Evolutionary conservation across 208 protist genomes (phyloP), one percentile per base, ranked within the genome.

Genomic region (Trypanosoma caninum): DNA sequence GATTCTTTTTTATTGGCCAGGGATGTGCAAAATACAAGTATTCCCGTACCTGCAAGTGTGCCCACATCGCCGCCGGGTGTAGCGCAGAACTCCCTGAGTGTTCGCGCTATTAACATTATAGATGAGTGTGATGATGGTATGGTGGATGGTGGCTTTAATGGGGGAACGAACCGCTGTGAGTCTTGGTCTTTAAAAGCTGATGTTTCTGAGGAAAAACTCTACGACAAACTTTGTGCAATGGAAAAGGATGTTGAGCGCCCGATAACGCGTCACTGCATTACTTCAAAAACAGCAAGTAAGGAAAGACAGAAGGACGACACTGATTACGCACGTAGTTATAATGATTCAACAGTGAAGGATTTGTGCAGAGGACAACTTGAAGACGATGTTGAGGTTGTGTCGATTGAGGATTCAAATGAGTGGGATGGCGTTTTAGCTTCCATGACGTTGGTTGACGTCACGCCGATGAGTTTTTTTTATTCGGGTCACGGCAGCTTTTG

Each of bases 361-460:
- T n/a, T n/a, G n/a, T n/a, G n/a, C n/a, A n/a, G n/a, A n/a, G n/a
- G n/a, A n/a, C n/a, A n/a, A n/a, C n/a, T n/a, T n/a, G n/a, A n/a
- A n/a, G 47, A 18, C 25, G 37, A 7, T 38, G 34, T 14, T 4
- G 25, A 35, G 2, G 33, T 6, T 8, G 13, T 51, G 6, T 9
- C 9, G 8, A 28, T 67, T 30, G 61, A 67, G 28, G 41, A 59
- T 7, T 16, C 41, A 3, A 56, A 46, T 28, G 51, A 53, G 5
- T 67, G 61, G 61, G 42, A 67, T 35, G 25, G 11, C 23, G 27
- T 59, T 1, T 44, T 67, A 23, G 14, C 2, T 6, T 14, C 51
- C 20, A 67, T 67, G 61, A 18, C 40, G 8, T 27, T 46, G 10
- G 18, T 59, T 18, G 61, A 67, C 31, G 28, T 25, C 25, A 67